A percentile compares a stretch with the other conserved stretches of the same genome.
Conservation (phyloP, 345 rosid species). For the Brassica juncea region DNA sequence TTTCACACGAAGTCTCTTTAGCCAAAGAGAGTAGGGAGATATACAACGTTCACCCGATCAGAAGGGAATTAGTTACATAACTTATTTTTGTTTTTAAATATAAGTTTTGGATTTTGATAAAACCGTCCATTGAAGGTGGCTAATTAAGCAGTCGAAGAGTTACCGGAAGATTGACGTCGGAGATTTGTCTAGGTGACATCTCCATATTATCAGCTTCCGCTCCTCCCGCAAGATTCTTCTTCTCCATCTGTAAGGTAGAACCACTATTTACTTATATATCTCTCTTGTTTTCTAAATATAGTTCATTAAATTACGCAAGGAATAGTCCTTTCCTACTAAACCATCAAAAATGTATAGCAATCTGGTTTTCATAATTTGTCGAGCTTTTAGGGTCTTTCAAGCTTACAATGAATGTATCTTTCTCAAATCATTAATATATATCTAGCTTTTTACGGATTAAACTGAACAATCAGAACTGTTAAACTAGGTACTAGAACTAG, state of each 20-base stretch:
- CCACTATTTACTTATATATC: not conserved
- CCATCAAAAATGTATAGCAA: not conserved
- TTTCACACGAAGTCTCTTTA: constrained; percentile 6
- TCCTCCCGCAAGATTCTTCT: not conserved
- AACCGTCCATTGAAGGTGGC: constrained; percentile 12
- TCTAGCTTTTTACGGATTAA: not conserved
- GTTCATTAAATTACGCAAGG: not conserved
- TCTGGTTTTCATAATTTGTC: constrained; percentile 1
- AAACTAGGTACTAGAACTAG: constrained; percentile 3
- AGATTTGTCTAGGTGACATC: constrained; percentile 22
- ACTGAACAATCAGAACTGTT: not conserved
- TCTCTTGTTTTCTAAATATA: not conserved
- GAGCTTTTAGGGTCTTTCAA: not conserved
- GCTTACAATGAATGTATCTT: not conserved
- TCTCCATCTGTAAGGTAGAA: constrained; percentile 28
- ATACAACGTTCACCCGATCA: not conserved
- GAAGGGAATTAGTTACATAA: not conserved
- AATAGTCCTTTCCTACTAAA: not conserved
- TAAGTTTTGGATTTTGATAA: not conserved
- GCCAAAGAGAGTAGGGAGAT: constrained; percentile 4
- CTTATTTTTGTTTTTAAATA: not conserved
- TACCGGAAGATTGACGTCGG: constrained; percentile 21
- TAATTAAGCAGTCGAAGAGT: constrained; percentile 36
- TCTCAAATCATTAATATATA: not conserved
- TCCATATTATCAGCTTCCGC: constrained; percentile 20